Evolutionary conservation across 192 early-diverging fungal genomes (phyloP), one percentile per base, ranked within the genome.

Genomic region (Cladochytrium replicatum): DNA sequence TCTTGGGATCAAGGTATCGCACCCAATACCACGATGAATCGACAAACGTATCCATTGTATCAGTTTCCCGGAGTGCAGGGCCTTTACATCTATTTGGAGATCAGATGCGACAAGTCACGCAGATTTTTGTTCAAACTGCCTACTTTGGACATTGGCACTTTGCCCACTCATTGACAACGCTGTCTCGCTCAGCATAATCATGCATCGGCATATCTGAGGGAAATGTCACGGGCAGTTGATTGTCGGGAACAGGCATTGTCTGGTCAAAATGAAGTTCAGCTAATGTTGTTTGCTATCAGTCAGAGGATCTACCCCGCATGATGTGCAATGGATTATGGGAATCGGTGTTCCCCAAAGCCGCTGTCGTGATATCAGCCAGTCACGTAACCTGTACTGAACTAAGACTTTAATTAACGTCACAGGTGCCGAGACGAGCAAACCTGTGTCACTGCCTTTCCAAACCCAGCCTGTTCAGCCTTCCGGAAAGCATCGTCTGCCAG

Each of bases 11-110:
- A 0, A 79, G 53, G 52, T 75, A 91, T 39, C 93, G 72, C 57
- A 97, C 64, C 72, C 84, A 97, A 53, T 97, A 97, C 91, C 91
- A 97, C 0, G 93, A 86, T 2, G 90, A 93, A 55, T 97, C 93
- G 5, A 97, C 85, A 76, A 97, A 97, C 2, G 93, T 97, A 55
- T 97, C 93, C 80, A 97, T 91, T 2, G 93, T 94, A 48, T 97
- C 93, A 9, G 84, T 81, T 32, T 94, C 93, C 27, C 86, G 73
- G 45, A 66, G 67, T 6, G 91, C 89, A 1, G 81, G 58, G 22
- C 75, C 71, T 21, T 71, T 53, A 46, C 88, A 91, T 50, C 82
- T 84, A 38, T 7, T 43, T 25, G 9, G 34, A 13, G 34, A 13
- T 37, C 13, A 13, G 17, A 13, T 37, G 13, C 34, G 13, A 37